A percentile compares a stretch with the other conserved stretches of the same genome.
phyloP scores from a whole-genome alignment of 139 green algal genomes.

The Chlamydomonas sphaeroides region DNA sequence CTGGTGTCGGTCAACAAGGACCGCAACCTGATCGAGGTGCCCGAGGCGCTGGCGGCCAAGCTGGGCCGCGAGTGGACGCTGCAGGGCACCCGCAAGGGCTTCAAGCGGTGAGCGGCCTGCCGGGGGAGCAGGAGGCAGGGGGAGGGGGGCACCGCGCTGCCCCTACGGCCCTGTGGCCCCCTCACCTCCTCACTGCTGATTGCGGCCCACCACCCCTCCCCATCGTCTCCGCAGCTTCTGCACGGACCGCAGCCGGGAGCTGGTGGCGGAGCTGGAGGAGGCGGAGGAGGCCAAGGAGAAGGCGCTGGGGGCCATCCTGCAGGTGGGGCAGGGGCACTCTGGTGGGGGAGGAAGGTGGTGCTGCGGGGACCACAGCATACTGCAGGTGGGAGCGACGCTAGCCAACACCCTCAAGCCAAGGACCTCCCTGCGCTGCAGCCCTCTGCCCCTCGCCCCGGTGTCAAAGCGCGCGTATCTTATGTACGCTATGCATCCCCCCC shows the following conservation, averaged over 20 bases:
- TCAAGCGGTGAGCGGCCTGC: slow-evolving; percentile 60
- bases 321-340: slow-evolving; percentile 48
- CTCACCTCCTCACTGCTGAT: background rate
- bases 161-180: too few species aligned
- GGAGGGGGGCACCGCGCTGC: too few species aligned
- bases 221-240: slow-evolving; percentile 67
- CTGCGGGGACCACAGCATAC: too few species aligned
- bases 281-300: slow-evolving; percentile 69
- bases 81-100: slow-evolving; percentile 83
- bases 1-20: slow-evolving; percentile 91
- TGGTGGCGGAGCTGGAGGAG: slow-evolving; percentile 65
- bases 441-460: too few species aligned
- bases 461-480: too few species aligned
- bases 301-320: slow-evolving; percentile 66
- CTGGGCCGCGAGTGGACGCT: slow-evolving; percentile 65
- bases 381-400: too few species aligned
- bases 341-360: too few species aligned
- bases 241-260: slow-evolving; percentile 63
- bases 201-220: background rate
- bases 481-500: too few species aligned
- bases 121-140: slow-evolving; percentile 37
- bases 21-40: slow-evolving; percentile 89
- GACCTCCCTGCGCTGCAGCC: too few species aligned
- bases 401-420: too few species aligned
- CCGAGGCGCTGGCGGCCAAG: slow-evolving; percentile 57